phyloP scores from a whole-genome alignment of 108 stramenopile genomes.

The Licmophora abbreviata region DNA sequence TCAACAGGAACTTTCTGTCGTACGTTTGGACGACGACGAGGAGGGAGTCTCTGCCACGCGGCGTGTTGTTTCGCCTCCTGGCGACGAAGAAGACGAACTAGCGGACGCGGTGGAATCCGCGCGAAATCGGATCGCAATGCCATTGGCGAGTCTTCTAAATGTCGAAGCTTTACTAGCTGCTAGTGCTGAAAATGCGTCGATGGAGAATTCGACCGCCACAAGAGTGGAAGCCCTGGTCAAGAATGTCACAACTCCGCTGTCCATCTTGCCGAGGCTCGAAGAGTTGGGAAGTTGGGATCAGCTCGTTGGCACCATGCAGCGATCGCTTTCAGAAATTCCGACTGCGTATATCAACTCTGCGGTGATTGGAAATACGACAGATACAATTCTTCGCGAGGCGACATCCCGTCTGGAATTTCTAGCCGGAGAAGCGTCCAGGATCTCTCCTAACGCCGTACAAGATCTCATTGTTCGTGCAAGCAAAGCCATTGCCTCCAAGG shows the following conservation, averaged over 20 bases:
- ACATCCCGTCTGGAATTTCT: constrained; percentile 40
- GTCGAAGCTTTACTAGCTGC: constrained; percentile 4
- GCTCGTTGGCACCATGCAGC: not conserved
- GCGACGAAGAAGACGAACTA: no score
- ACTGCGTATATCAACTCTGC: not conserved
- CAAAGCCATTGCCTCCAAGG: constrained; percentile 22
- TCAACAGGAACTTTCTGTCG: no score
- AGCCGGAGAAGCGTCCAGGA: constrained; percentile 34
- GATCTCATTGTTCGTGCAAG: constrained; percentile 33
- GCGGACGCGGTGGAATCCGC: no score
- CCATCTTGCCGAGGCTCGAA: not conserved
- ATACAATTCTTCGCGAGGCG: constrained; percentile 39
- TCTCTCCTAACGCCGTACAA: constrained; percentile 30
- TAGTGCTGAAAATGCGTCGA: not conserved
- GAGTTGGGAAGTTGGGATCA: constrained; percentile 1
- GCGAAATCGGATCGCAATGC: no score
- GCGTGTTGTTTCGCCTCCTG: no score
- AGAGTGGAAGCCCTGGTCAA: not conserved
- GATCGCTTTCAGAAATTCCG: not conserved
- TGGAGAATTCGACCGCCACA: not conserved
- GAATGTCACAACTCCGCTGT: not conserved
- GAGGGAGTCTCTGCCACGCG: no score
- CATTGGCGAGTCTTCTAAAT: constrained; percentile 4
- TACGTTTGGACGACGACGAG: no score
- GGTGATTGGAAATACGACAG: constrained; percentile 7